Conservation (phyloP, 169 alveolate species). For the Blepharisma undulans region DNA sequence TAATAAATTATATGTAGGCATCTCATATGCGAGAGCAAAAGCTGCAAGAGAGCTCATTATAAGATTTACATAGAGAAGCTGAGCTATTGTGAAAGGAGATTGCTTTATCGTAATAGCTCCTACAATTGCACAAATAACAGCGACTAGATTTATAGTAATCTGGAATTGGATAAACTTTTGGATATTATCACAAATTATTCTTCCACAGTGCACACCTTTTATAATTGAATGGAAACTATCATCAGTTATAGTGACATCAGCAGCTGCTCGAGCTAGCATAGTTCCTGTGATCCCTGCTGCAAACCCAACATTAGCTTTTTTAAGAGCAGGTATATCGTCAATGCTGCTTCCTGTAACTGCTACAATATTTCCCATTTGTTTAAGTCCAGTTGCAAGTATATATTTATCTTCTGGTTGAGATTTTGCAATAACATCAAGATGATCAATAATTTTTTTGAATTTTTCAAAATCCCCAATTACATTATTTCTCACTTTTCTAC, state of each 20-base stretch:
- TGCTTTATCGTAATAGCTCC: conserved; percentile 80
- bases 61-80: conserved; percentile 87
- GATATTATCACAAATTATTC: conserved; percentile 89
- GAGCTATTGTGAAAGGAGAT: conserved; percentile 77
- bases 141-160: conserved; percentile 89
- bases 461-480: conserved; percentile 5
- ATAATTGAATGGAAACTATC: conserved; percentile 90
- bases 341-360: conserved; percentile 96
- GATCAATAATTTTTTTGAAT: neutral
- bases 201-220: conserved; percentile 90
- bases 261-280: conserved; percentile 92
- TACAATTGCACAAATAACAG: conserved; percentile 81
- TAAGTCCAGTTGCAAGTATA: conserved; percentile 74
- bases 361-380: conserved; percentile 79
- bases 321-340: conserved; percentile 95
- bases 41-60: conserved; percentile 92
- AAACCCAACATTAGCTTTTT: conserved; percentile 93
- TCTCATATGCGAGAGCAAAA: conserved; percentile 91
- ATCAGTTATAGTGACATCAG: conserved; percentile 89
- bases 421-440: conserved; percentile 20
- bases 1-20: conserved; percentile 86
- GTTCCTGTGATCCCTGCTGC: conserved; percentile 94
- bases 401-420: conserved; percentile 23
- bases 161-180: conserved; percentile 90
- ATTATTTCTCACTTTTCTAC: conserved; percentile 4